A percentile compares a stretch with the other conserved stretches of the same genome.
Conservation (phyloP, 306 rosid species). For the Mimosa pudica region DNA sequence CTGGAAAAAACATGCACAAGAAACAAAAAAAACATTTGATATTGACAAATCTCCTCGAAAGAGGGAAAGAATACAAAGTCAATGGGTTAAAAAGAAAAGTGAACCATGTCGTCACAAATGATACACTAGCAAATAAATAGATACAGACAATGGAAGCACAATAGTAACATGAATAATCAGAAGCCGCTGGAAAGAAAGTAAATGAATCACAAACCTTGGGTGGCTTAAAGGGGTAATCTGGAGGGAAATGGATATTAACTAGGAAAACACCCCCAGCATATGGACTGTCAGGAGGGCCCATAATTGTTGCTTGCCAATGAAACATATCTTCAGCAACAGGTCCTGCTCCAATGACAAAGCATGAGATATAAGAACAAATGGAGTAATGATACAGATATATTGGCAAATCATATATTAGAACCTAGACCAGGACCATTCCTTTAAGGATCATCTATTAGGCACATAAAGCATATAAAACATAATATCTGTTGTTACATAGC, state of each 20-base stretch:
- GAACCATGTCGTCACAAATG: neutral
- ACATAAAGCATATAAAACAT: neutral
- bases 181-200: neutral
- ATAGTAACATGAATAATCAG: slow-evolving; percentile 7
- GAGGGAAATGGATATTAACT: slow-evolving; percentile 87
- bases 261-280: slow-evolving; percentile 93
- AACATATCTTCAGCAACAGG: slow-evolving; percentile 92
- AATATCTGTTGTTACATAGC: slow-evolving; percentile 7
- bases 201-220: slow-evolving; percentile 65
- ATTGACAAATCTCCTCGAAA: neutral
- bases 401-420: neutral
- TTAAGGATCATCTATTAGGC: neutral
- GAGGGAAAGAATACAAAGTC: slow-evolving; percentile 15
- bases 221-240: slow-evolving; percentile 93
- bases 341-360: slow-evolving; percentile 47
- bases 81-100: neutral
- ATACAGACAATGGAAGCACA: neutral
- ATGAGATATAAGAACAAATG: slow-evolving; percentile 15
- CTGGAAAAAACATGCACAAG: neutral
- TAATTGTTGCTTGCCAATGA: slow-evolving; percentile 34
- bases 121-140: slow-evolving; percentile 3
- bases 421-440: slow-evolving; percentile 2
- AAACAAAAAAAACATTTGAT: neutral
- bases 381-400: neutral
- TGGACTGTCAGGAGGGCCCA: slow-evolving; percentile 98